Evolutionary conservation across 164 flowering plant genomes (phyloP), one percentile per base, ranked within the genome.

Genomic region (Akebia trifoliata): DNA sequence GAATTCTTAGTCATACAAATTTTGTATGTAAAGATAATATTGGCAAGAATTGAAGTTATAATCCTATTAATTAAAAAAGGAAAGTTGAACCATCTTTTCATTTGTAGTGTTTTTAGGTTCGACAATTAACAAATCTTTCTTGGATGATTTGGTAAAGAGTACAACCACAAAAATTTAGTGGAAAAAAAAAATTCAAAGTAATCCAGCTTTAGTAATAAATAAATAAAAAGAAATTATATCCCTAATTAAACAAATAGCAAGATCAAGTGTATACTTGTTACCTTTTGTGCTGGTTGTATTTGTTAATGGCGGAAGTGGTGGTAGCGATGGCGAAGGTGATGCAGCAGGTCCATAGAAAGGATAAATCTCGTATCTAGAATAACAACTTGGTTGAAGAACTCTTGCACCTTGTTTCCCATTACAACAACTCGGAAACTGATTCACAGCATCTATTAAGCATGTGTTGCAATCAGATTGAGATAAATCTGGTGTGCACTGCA

Each of bases 401-500:
- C 71, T 39, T 14, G 43, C 79, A 2, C 79, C 75, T 36, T 32
- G 28, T 40, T 9, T 52, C 28, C 70, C 69, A 15, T 6, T 6
- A 32, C 80, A 63, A 10, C 72, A 56, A 2, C 0, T 2, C 1
- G 51, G 59, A 20, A 75, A 7, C 0, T 14, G 0, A 1, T 21
- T 5, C 2, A 48, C 10, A 1, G 47, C 56, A 1, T 2, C 17
- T 0, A 8, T 4, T 3, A 81, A 64, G 36, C 86, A 78, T 4
- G 3, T 10, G 2, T n/a, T 10, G 38, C 83, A 78, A 12, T 59
- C 60, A 0, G 2, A 6, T 2, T 11, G 3, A 4, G 68, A 30
- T 62, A 75, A 21, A 65, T 77, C 73, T 21, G 56, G 69, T 1
- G 72, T 69, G 68, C 84, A 80, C 69, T 75, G 79, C 4, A 22